phyloP scores from a whole-genome alignment of 192 early-diverging fungal genomes.

The Glomus cerebriforme region DNA sequence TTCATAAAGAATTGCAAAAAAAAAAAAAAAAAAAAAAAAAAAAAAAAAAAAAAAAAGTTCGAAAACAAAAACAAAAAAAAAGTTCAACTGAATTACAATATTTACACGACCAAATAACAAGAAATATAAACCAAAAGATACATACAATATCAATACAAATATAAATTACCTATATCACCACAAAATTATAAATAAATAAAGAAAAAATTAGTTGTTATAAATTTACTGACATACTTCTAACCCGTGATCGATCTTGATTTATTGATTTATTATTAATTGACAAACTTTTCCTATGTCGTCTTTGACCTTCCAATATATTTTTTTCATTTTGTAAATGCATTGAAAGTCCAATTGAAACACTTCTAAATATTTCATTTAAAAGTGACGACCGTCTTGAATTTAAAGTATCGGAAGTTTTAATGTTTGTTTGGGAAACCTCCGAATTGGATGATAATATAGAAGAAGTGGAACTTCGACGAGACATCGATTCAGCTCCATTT shows the following conservation, averaged over 20 bases:
- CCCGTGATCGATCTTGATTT: not conserved
- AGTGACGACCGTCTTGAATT: constrained; percentile 6
- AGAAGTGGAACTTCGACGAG: not conserved
- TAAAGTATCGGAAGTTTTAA: not conserved
- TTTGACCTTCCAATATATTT: constrained; percentile 13
- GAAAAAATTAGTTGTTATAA: not conserved
- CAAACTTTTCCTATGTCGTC: not conserved
- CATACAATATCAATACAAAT: no score
- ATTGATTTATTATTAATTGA: not conserved
- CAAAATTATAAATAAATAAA: not conserved
- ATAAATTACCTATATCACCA: no score
- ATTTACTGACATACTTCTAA: constrained; percentile 7
- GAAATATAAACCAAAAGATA: no score
- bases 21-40: no score
- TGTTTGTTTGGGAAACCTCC: not conserved
- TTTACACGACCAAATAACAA: no score
- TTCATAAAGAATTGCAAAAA: no score
- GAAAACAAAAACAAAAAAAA: no score
- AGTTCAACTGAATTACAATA: no score
- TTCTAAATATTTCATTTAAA: constrained; percentile 28
- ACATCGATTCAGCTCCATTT: not conserved
- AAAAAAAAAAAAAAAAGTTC: no score
- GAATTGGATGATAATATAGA: not conserved
- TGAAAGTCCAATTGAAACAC: constrained; percentile 26
- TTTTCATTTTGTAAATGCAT: constrained; percentile 33